phyloP scores from a whole-genome alignment of 1,139 yeast genomes.

The Kodamaea alishanica region DNA sequence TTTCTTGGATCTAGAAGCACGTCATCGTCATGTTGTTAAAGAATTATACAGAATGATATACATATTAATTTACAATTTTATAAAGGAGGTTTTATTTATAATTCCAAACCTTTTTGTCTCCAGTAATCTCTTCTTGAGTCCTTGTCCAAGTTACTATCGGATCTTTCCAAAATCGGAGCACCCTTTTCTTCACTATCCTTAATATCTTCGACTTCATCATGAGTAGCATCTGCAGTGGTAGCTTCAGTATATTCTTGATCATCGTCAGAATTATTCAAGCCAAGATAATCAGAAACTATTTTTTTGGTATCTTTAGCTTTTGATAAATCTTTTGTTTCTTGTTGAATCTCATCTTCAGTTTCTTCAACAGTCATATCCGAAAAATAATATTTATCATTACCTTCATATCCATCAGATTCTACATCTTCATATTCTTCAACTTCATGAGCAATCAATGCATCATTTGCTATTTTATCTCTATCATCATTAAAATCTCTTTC shows the following conservation, averaged over 20 bases:
- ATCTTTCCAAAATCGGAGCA: constrained; percentile 1
- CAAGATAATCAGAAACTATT: constrained; percentile 26
- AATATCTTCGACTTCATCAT: constrained; percentile 11
- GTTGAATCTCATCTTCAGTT: constrained; percentile 28
- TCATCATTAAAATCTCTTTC: constrained; percentile 80
- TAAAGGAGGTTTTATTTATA: constrained; percentile 10
- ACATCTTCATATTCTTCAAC: constrained; percentile 16
- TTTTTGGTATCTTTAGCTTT: constrained; percentile 15
- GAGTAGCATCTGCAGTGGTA: no score
- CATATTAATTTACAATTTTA: not conserved
- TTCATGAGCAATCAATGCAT: constrained; percentile 45
- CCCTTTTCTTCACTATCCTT: constrained; percentile 15
- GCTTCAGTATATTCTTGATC: constrained; percentile 14
- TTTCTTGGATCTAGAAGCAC: constrained; percentile 3
- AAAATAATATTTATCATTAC: constrained; percentile 37
- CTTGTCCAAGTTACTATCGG: constrained; percentile 28
- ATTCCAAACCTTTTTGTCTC: constrained; percentile 44
- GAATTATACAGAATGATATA: not conserved
- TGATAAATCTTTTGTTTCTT: constrained; percentile 1
- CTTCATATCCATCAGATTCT: constrained; percentile 33
- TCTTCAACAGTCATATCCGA: constrained; percentile 45
- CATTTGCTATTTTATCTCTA: constrained; percentile 58
- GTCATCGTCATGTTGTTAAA: constrained; percentile 6
- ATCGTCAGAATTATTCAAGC: constrained; percentile 19
- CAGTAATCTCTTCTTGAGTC: constrained; percentile 40